A percentile compares a stretch with the other conserved stretches of the same genome.
Evolutionary conservation across 2,329 filamentous ascomycete species (phyloP).

Genomic region (Aspergillus aculeatus): DNA sequence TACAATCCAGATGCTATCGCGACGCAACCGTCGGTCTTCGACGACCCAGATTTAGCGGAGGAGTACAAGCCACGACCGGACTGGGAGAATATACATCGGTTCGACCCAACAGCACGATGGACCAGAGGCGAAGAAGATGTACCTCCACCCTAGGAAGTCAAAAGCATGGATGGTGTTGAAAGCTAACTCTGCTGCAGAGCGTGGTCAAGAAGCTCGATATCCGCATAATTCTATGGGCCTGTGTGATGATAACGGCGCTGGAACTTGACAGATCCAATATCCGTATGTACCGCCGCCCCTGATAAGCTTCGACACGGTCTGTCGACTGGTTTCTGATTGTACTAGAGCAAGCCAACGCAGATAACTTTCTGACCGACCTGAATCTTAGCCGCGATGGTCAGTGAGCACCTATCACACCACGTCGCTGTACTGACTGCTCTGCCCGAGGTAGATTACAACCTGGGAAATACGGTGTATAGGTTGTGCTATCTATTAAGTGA

Average conservation of each 20-base stretch:
- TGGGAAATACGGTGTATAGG: constrained; percentile 57
- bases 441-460: constrained; percentile 23
- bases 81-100: constrained; percentile 32
- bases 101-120: constrained; percentile 22
- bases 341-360: constrained; percentile 52
- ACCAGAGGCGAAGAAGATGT: constrained; percentile 23
- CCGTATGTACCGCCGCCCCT: constrained; percentile 27
- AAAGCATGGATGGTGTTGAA: constrained; percentile 20
- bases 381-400: constrained; percentile 25
- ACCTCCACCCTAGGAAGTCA: not conserved
- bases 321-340: constrained; percentile 8
- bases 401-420: not conserved
- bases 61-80: constrained; percentile 30
- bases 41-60: constrained; percentile 43
- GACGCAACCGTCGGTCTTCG: constrained; percentile 48
- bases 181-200: constrained; percentile 45
- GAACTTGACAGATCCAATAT: constrained; percentile 59
- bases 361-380: constrained; percentile 53
- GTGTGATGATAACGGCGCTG: constrained; percentile 59
- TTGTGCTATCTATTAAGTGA: constrained; percentile 54
- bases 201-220: constrained; percentile 21
- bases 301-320: constrained; percentile 49
- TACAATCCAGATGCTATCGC: constrained; percentile 33
- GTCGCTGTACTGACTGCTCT: not conserved
- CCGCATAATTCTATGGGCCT: constrained; percentile 32